Evolutionary conservation across 495 filamentous ascomycete species (phyloP), one percentile per base, ranked within the genome.

Genomic region (Penicillium chermesinum): DNA sequence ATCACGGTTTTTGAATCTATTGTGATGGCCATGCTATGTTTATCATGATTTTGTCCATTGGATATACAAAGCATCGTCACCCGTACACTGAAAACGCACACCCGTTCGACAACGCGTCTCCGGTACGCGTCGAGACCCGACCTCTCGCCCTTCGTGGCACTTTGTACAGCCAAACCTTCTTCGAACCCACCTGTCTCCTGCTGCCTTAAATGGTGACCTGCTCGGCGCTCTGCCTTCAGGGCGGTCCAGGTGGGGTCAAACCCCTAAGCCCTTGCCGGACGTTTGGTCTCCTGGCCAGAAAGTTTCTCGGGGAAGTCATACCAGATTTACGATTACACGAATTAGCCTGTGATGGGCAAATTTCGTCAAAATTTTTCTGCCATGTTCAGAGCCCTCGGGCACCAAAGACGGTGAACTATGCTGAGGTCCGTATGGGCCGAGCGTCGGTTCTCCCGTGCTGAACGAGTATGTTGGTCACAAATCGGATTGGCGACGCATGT

Each of bases 391-490:
- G 64, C 62, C 50, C 37, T 40, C 34, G 44, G 53, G 61, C 53
- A 45, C 48, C 48, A 70, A 72, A 73, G 69, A 73, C 56, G 67
- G 67, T 64, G 52, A 49, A 69, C 68, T 69, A 75, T 75, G 70
- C 61, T 55, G 62, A 53, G 40, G 62, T 52, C 61, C 61, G 20
- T 38, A 67, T 41, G 61, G 65, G 54, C 55, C 55, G 58, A 62
- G 68, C 70, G 72, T 75, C 72, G 59, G 71, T 71, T 65, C 53
- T 52, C 65, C 60, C 36, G 69, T 68, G 72, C 72, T 74, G 72
- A 67, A 44, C 50, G 25, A 57, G 59, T 58, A 65, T 70, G 66
- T 58, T 56, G 64, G 66, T 73, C 65, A 64, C 41, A 43, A 58
- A 32, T 30, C n/a, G 66, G 66, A 70, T 62, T 60, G 62, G 62